phyloP scores from a whole-genome alignment of 2,329 filamentous ascomycete genomes.

The Sclerotinia nivalis region DNA sequence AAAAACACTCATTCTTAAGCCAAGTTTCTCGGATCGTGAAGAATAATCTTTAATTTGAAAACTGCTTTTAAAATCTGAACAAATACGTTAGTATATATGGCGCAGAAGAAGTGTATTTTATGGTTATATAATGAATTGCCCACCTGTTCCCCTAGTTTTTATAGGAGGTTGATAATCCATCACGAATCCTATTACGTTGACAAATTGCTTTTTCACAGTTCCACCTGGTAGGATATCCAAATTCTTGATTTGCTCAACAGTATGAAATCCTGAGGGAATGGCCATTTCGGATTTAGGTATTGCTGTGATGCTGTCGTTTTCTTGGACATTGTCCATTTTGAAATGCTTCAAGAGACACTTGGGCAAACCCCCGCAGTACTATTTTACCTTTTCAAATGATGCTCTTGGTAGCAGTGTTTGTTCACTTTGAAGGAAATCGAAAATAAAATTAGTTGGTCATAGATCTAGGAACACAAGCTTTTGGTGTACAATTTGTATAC shows the following conservation, averaged over 20 bases:
- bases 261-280: conserved; percentile 48
- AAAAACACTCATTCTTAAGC: conserved; percentile 60
- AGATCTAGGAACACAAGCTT: not conserved
- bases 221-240: conserved; percentile 9
- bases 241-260: conserved; percentile 45
- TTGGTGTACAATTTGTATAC: not conserved
- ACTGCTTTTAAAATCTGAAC: conserved; percentile 59
- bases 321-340: conserved; percentile 1
- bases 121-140: conserved; percentile 22
- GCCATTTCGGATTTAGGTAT: not conserved
- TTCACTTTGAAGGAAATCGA: not conserved
- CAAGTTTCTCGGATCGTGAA: conserved; percentile 45
- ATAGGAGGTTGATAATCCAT: conserved; percentile 61
- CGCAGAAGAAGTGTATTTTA: not conserved
- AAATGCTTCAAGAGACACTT: not conserved
- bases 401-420: not conserved
- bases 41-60: conserved; percentile 63
- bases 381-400: not conserved
- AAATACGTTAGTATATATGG: not conserved
- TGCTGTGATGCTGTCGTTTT: not conserved
- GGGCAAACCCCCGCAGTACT: no score
- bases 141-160: conserved; percentile 54
- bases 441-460: not conserved
- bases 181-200: conserved; percentile 70
- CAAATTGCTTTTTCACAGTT: conserved; percentile 31